Conservation (phyloP, 352 stramenopile genomes). For the Phytopythium oedochilum region DNA sequence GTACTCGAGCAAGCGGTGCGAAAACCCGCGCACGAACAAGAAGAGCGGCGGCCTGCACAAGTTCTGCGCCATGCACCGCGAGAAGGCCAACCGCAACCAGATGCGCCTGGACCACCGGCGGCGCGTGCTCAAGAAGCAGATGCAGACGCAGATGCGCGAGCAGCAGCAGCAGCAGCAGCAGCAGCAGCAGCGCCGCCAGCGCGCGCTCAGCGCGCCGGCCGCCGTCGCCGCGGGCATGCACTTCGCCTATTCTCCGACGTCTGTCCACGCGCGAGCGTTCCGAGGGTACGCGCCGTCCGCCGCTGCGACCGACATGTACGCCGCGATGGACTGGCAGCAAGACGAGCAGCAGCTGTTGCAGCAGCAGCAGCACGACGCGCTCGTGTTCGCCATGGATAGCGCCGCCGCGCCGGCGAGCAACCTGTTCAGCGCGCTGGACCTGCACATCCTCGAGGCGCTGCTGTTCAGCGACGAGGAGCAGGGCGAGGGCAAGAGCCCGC, state of each 20-base stretch:
- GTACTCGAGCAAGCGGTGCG: conserved; percentile 71
- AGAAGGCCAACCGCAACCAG: conserved; percentile 73
- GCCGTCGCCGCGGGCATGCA: conserved; percentile 27
- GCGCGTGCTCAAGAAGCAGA: conserved; percentile 44
- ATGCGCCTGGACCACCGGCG: conserved; percentile 60
- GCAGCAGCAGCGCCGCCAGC: conserved; percentile 17
- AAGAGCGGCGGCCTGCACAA: conserved; percentile 69
- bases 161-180: conserved; percentile 31
- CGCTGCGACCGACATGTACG: neutral
- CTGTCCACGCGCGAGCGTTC: neutral
- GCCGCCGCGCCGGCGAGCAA: neutral
- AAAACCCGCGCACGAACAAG: conserved; percentile 50
- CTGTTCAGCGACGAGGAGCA: conserved; percentile 56
- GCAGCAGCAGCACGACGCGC: neutral
- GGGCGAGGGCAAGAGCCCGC: conserved; percentile 9
- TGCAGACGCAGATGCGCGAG: conserved; percentile 32
- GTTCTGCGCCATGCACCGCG: conserved; percentile 65
- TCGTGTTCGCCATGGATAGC: neutral
- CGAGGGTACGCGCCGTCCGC: neutral
- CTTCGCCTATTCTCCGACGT: conserved; percentile 5
- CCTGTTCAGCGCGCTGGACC: conserved; percentile 39
- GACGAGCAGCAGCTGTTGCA: neutral
- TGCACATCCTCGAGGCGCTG: conserved; percentile 47
- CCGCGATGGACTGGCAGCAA: neutral
- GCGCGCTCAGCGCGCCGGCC: conserved; percentile 9